These are phyloP conservation scores for Amborella trichopoda DNA, from an alignment of 164 flowering plant genomes.

Conservation along the genomic window DNA sequence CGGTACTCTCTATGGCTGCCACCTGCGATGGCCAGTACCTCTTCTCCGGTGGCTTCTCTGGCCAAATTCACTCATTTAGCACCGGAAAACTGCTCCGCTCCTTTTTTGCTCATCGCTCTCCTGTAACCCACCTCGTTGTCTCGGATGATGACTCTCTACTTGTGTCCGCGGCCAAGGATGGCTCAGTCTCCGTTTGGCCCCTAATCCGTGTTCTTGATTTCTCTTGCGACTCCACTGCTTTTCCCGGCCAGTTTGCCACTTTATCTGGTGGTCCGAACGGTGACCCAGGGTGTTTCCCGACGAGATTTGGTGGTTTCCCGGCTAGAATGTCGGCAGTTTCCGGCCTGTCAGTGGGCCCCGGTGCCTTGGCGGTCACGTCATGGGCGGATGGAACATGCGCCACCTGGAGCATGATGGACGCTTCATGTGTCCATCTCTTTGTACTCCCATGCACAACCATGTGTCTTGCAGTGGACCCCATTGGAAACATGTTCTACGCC, in stretches of 20 bases:
- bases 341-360: slow-evolving; percentile 13
- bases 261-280: slow-evolving; percentile 4
- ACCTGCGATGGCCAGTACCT: slow-evolving; percentile 28
- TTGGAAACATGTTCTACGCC: slow-evolving; percentile 18
- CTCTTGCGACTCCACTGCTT: slow-evolving; percentile 3
- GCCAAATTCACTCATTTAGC: slow-evolving; percentile 25
- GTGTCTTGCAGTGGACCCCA: slow-evolving; percentile 14
- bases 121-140: slow-evolving; percentile 20
- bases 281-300: neutral
- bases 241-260: neutral
- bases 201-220: slow-evolving; percentile 9
- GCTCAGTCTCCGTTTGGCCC: slow-evolving; percentile 18
- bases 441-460: slow-evolving; percentile 24
- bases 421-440: slow-evolving; percentile 14
- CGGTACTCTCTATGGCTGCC: slow-evolving; percentile 33
- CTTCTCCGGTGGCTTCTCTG: slow-evolving; percentile 45
- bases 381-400: slow-evolving; percentile 36
- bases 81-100: slow-evolving; percentile 20
- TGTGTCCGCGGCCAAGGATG: too few relatives aligned
- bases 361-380: slow-evolving; percentile 19
- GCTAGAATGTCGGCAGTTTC: slow-evolving; percentile 28
- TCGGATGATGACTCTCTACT: slow-evolving; percentile 15
- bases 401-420: slow-evolving; percentile 28
- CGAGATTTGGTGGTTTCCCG: slow-evolving; percentile 3
- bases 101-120: slow-evolving; percentile 21